phyloP scores from a whole-genome alignment of 1,284 basidiomycete species.

The Sutorius eximius region DNA sequence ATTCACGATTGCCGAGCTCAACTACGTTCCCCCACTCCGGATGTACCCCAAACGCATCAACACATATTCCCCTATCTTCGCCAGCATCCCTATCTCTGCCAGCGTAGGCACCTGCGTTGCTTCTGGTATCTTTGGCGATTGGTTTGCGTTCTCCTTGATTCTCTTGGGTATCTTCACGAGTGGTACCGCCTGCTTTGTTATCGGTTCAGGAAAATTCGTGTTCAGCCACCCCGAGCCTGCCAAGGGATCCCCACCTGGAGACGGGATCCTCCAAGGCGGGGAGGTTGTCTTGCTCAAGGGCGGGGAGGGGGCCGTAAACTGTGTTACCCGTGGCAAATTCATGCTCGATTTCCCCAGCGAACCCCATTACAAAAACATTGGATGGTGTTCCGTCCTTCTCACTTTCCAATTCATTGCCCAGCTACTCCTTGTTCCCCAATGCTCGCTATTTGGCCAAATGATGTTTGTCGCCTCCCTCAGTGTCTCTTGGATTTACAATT shows the following conservation, averaged over 20 bases:
- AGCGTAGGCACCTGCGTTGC: constrained; percentile 28
- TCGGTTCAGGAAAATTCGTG: constrained; percentile 31
- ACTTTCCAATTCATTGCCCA: constrained; percentile 33
- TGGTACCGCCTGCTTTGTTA: constrained; percentile 30
- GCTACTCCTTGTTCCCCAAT: constrained; percentile 33
- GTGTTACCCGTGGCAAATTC: constrained; percentile 32
- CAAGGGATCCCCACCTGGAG: constrained; percentile 26
- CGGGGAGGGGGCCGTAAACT: constrained; percentile 33
- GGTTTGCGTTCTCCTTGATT: constrained; percentile 33
- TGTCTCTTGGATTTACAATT: constrained; percentile 33
- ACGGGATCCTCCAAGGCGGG: constrained; percentile 28
- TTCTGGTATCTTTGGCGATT: constrained; percentile 27
- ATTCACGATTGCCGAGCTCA: constrained; percentile 28
- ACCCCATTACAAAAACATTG: constrained; percentile 22
- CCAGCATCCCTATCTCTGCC: constrained; percentile 28
- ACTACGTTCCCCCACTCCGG: constrained; percentile 10
- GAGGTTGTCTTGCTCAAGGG: constrained; percentile 30
- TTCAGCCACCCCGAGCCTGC: constrained; percentile 31
- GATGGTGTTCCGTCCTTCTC: constrained; percentile 31
- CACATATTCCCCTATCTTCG: constrained; percentile 24
- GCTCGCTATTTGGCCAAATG: constrained; percentile 34
- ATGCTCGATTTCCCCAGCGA: constrained; percentile 25
- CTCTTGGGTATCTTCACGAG: constrained; percentile 33
- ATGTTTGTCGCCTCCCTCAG: constrained; percentile 33
- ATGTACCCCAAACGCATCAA: constrained; percentile 24